A percentile compares a stretch with the other conserved stretches of the same genome.
Conservation (phyloP, 768 basidiomycete genomes). For the Russula sp. region DNA sequence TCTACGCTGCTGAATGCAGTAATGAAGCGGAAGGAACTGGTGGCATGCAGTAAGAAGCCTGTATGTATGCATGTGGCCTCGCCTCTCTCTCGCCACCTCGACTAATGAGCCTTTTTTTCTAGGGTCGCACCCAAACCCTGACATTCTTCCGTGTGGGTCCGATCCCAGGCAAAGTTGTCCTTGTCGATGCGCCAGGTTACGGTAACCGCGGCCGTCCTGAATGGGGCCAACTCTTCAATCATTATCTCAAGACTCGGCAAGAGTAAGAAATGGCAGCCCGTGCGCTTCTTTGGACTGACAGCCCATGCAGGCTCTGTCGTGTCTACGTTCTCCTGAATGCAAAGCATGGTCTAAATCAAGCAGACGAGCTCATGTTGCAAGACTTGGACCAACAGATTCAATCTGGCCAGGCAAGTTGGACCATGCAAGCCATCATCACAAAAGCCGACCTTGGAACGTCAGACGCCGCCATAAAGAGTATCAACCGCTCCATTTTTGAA, state of each 20-base stretch:
- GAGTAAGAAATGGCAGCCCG: constrained; percentile 38
- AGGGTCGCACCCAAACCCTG: constrained; percentile 68
- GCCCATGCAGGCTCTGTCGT: constrained; percentile 46
- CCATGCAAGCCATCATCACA: constrained; percentile 65
- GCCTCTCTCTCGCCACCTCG: neutral
- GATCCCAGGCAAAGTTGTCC: constrained; percentile 43
- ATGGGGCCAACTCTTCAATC: constrained; percentile 66
- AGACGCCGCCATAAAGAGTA: constrained; percentile 31
- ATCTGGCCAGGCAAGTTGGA: constrained; percentile 40
- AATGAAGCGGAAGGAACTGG: constrained; percentile 46
- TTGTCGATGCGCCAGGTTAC: constrained; percentile 81
- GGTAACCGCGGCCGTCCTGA: constrained; percentile 64
- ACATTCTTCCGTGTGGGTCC: constrained; percentile 69
- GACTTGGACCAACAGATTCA: constrained; percentile 36
- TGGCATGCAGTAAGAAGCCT: constrained; percentile 63
- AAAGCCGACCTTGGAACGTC: constrained; percentile 51
- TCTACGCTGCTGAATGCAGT: constrained; percentile 68
- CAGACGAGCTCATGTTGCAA: constrained; percentile 55
- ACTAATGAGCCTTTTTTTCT: neutral
- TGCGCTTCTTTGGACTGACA: neutral
- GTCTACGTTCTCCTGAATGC: constrained; percentile 67
- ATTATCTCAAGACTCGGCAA: constrained; percentile 52
- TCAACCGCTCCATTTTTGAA: constrained; percentile 47
- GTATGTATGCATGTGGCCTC: constrained; percentile 45
- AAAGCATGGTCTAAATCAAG: constrained; percentile 50